A percentile compares a stretch with the other conserved stretches of the same genome.
phyloP scores from a whole-genome alignment of 2,329 filamentous ascomycete genomes.

The Hypoxylon sp. region DNA sequence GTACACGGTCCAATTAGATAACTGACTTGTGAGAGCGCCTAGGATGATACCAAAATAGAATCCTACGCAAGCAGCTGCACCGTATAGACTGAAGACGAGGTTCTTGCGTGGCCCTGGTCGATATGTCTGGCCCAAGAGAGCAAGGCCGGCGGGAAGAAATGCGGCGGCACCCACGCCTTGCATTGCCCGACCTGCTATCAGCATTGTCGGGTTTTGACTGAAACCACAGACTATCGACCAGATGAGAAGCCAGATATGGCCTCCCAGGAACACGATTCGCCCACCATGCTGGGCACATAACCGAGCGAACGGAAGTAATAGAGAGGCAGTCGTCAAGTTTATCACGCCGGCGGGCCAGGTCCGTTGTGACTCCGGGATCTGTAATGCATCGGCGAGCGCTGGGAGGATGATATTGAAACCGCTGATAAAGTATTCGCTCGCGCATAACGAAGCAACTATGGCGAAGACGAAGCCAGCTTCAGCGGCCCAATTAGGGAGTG shows the following conservation, averaged over 20 bases:
- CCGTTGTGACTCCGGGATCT: constrained; percentile 72
- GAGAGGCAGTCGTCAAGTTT: constrained; percentile 67
- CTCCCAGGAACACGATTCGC: constrained; percentile 71
- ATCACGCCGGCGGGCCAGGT: constrained; percentile 77
- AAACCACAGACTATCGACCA: constrained; percentile 82
- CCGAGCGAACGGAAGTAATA: constrained; percentile 76
- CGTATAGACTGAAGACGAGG: constrained; percentile 71
- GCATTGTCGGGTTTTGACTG: constrained; percentile 75
- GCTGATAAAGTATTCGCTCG: constrained; percentile 81
- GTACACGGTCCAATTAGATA: constrained; percentile 75
- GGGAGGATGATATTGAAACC: constrained; percentile 83
- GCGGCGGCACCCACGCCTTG: constrained; percentile 82
- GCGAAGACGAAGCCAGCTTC: constrained; percentile 74
- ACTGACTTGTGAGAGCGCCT: constrained; percentile 73
- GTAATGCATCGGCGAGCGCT: constrained; percentile 71
- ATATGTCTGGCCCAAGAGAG: constrained; percentile 75
- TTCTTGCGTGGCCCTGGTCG: constrained; percentile 79
- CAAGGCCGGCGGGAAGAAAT: constrained; percentile 78
- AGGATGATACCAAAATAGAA: constrained; percentile 76
- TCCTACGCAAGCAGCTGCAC: constrained; percentile 67
- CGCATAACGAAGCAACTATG: constrained; percentile 70
- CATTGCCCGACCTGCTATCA: constrained; percentile 80
- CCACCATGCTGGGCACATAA: constrained; percentile 75
- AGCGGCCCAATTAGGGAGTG: constrained; percentile 64
- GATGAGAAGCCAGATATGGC: constrained; percentile 74